Conservation (phyloP, 306 rosid genomes). For the Cucumis melo region DNA sequence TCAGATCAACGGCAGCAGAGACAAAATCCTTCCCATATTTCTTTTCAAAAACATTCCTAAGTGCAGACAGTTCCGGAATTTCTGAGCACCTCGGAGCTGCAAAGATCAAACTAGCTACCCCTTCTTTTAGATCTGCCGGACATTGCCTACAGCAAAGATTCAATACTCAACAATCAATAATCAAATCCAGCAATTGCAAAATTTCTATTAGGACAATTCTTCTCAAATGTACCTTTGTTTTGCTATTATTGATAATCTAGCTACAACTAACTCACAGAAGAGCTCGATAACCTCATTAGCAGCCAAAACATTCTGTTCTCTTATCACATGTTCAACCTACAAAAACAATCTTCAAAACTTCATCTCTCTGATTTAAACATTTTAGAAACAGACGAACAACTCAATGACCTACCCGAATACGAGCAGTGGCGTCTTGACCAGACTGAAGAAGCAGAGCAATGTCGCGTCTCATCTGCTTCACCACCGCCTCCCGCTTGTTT, state of each 20-base stretch:
- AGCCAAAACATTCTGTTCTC: slow-evolving; percentile 88
- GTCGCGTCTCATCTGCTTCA: slow-evolving; percentile 96
- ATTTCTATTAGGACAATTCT: too few species aligned
- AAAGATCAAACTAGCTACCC: slow-evolving; percentile 79
- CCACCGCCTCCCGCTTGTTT: slow-evolving; percentile 88
- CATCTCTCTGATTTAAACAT: background rate
- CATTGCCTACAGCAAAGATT: slow-evolving; percentile 49
- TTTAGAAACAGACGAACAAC: background rate
- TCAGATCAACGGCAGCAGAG: slow-evolving; percentile 80
- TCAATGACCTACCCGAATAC: slow-evolving; percentile 85
- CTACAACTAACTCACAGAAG: slow-evolving; percentile 71
- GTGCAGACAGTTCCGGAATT: slow-evolving; percentile 68
- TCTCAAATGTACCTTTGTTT: slow-evolving; percentile 52
- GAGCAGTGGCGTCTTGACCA: slow-evolving; percentile 96
- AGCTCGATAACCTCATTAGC: slow-evolving; percentile 92
- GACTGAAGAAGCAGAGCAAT: slow-evolving; percentile 82
- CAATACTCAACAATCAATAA: slow-evolving; percentile 2
- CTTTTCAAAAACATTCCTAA: slow-evolving; percentile 69
- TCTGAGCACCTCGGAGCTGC: slow-evolving; percentile 94
- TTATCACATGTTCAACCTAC: slow-evolving; percentile 94
- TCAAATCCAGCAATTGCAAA: background rate
- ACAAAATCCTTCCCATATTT: slow-evolving; percentile 90
- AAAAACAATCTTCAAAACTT: background rate
- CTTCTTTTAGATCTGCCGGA: slow-evolving; percentile 94
- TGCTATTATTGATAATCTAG: slow-evolving; percentile 74